Conservation (phyloP, 345 rosid genomes). For the Nephelium lappaceum region DNA sequence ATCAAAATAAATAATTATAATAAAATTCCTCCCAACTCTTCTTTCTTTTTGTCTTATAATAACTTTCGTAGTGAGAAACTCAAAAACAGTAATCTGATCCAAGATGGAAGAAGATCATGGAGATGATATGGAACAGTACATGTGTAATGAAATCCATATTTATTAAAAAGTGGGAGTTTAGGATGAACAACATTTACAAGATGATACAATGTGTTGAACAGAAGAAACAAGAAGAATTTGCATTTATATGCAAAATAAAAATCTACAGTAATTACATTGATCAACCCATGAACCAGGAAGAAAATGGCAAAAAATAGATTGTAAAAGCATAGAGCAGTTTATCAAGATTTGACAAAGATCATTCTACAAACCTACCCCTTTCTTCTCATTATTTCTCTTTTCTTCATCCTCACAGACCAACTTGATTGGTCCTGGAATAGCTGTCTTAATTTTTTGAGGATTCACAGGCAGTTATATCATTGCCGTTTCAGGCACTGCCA, state of each 20-base stretch:
- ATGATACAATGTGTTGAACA: not conserved
- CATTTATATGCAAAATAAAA: not conserved
- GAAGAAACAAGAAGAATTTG: not conserved
- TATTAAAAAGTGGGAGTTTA: not conserved
- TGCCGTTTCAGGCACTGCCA: slow-evolving; percentile 85
- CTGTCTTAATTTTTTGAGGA: slow-evolving; percentile 51
- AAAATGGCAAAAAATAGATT: not conserved
- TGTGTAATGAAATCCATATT: not conserved
- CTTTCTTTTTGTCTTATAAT: too few species aligned
- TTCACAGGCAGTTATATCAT: slow-evolving; percentile 85
- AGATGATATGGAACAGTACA: too few species aligned
- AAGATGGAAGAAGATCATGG: too few species aligned
- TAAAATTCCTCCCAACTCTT: too few species aligned
- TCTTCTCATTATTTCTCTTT: not conserved
- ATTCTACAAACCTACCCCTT: not conserved
- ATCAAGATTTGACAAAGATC: slow-evolving; percentile 2
- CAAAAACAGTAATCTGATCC: too few species aligned
- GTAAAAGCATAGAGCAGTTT: slow-evolving; percentile 1
- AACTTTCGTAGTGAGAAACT: too few species aligned
- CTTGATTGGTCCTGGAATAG: slow-evolving; percentile 69
- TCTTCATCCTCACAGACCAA: slow-evolving; percentile 29
- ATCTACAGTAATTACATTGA: slow-evolving; percentile 16
- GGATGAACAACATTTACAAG: not conserved
- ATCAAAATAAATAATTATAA: too few species aligned
- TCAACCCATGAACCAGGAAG: slow-evolving; percentile 14